Conservation (phyloP, 2,329 filamentous ascomycete species). For the Alternaria tenuissima region DNA sequence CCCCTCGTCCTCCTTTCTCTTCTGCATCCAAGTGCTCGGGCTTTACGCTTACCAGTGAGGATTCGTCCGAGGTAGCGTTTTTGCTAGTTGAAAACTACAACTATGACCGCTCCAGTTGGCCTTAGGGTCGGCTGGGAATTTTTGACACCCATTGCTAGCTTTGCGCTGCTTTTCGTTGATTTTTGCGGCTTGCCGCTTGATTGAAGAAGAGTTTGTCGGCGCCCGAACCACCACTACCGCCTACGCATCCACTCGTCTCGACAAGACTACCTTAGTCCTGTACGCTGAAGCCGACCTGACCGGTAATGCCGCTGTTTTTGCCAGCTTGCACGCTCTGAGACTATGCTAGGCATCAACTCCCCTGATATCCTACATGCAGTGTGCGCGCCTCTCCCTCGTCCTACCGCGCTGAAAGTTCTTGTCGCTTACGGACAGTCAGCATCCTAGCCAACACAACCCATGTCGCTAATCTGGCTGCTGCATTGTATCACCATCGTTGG, state of each 20-base stretch:
- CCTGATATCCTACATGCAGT: background rate
- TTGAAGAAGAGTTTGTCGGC: constrained; percentile 40
- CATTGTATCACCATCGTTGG: background rate
- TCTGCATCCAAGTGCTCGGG: constrained; percentile 66
- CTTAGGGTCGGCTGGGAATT: constrained; percentile 78
- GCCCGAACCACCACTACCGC: background rate
- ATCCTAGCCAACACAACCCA: background rate
- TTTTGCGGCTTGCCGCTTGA: constrained; percentile 32
- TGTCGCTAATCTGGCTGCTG: background rate
- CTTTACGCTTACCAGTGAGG: constrained; percentile 86
- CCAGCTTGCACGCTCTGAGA: background rate
- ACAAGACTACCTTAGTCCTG: background rate
- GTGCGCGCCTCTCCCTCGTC: background rate
- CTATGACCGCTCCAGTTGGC: constrained; percentile 77
- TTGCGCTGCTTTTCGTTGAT: constrained; percentile 42
- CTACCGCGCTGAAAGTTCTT: background rate
- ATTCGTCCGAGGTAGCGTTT: constrained; percentile 87
- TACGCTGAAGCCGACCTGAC: too few relatives aligned
- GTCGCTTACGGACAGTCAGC: background rate
- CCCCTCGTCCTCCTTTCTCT: constrained; percentile 12
- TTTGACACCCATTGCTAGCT: constrained; percentile 65
- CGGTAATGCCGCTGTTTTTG: background rate
- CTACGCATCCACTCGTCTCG: background rate
- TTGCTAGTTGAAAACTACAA: constrained; percentile 91
- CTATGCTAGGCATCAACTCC: background rate